phyloP scores from a whole-genome alignment of 2,329 filamentous ascomycete species.

The Cyclaneusma minus region DNA sequence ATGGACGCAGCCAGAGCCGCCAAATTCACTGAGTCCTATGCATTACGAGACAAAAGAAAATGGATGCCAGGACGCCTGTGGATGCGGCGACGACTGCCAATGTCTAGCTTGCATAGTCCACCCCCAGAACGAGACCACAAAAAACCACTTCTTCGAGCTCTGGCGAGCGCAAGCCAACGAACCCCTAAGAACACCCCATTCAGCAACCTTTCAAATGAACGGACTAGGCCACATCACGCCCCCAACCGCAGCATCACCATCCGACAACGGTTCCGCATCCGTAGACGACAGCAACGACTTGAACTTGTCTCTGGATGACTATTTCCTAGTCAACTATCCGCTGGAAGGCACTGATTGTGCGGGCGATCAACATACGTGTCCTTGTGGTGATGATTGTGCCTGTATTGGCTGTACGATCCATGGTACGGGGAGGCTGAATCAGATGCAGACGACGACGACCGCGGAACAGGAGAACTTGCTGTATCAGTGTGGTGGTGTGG shows the following conservation, averaged over 20 bases:
- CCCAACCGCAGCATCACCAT: conserved; percentile 12
- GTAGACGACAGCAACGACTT: conserved; percentile 27
- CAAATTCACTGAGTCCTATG: too few species aligned
- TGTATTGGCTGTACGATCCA: conserved; percentile 43
- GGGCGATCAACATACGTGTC: conserved; percentile 33
- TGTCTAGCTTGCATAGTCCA: conserved; percentile 55
- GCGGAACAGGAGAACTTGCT: too few species aligned
- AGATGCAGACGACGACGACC: not conserved
- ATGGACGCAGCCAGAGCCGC: too few species aligned
- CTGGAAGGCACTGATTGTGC: conserved; percentile 28
- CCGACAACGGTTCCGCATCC: conserved; percentile 28
- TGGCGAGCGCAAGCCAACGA: conserved; percentile 2
- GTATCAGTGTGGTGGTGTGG: too few species aligned
- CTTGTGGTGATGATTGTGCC: conserved; percentile 42
- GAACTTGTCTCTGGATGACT: conserved; percentile 31
- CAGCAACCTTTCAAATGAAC: not conserved
- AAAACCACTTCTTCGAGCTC: conserved; percentile 21
- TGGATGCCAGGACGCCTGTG: conserved; percentile 43
- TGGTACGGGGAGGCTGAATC: conserved; percentile 8
- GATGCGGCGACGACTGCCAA: conserved; percentile 49
- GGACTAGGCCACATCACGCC: conserved; percentile 9
- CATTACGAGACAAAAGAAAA: not conserved
- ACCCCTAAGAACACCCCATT: not conserved
- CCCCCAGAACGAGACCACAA: conserved; percentile 50
- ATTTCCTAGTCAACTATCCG: conserved; percentile 42